These are phyloP conservation scores for Boechera stricta DNA, from an alignment of 345 rosid species.

Conservation along the genomic window DNA sequence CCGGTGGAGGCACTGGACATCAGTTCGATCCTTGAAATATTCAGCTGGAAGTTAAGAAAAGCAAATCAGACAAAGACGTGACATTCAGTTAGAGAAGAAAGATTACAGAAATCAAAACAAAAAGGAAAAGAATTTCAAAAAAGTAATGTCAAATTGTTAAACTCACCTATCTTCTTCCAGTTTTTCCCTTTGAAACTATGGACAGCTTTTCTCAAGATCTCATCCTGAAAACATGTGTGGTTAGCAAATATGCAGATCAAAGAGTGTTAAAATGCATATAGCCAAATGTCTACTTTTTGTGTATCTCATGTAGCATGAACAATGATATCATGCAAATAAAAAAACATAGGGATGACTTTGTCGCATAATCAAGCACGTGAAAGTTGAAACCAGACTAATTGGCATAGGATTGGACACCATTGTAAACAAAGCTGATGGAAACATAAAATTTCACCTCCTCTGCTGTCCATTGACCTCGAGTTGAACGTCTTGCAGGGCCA, in stretches of 20 bases:
- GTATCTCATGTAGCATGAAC: slow-evolving; percentile 17
- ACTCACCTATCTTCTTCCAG: slow-evolving; percentile 97
- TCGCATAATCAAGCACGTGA: background rate
- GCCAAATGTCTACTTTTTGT: slow-evolving; percentile 11
- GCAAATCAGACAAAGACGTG: slow-evolving; percentile 43
- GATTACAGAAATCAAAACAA: background rate
- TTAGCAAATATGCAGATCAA: slow-evolving; percentile 23
- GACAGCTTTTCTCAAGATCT: slow-evolving; percentile 87
- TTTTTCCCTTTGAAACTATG: slow-evolving; percentile 96
- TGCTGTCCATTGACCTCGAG: slow-evolving; percentile 98
- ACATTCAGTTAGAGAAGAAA: slow-evolving; percentile 14
- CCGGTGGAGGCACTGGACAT: slow-evolving; percentile 99
- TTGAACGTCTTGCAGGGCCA: slow-evolving; percentile 98
- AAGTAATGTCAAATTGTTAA: background rate
- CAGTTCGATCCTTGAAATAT: slow-evolving; percentile 98
- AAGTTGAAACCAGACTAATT: background rate
- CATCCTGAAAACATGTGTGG: slow-evolving; percentile 65
- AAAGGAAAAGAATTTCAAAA: background rate
- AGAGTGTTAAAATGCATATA: background rate
- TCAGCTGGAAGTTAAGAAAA: slow-evolving; percentile 70
- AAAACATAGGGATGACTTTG: background rate
- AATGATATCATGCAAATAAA: slow-evolving; percentile 18
- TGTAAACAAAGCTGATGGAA: slow-evolving; percentile 23
- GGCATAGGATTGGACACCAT: background rate
- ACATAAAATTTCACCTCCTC: slow-evolving; percentile 72